These are phyloP conservation scores for Leccinellum rugosiceps DNA, from an alignment of 768 basidiomycete genomes.

Conservation along the genomic window DNA sequence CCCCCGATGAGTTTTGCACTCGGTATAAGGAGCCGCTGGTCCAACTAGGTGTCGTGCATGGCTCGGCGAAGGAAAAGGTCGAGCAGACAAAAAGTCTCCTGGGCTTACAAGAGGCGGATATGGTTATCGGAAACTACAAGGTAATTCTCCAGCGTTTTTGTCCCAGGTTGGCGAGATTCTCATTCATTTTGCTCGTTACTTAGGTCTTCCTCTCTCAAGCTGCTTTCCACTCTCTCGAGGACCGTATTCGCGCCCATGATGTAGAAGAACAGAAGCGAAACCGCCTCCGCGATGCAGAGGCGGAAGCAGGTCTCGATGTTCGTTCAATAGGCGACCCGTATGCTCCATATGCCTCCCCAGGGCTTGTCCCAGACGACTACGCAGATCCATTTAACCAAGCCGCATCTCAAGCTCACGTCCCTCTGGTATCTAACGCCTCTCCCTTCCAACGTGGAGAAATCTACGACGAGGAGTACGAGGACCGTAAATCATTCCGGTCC, in stretches of 20 bases:
- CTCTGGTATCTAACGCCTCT: conserved; percentile 80
- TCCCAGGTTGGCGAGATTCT: neutral
- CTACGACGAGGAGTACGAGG: conserved; percentile 79
- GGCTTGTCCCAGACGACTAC: conserved; percentile 41
- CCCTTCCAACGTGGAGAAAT: conserved; percentile 75
- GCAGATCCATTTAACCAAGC: conserved; percentile 48
- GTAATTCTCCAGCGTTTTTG: conserved; percentile 38
- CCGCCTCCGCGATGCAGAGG: conserved; percentile 70
- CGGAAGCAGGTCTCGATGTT: conserved; percentile 62
- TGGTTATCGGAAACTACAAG: conserved; percentile 82
- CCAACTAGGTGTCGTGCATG: conserved; percentile 55
- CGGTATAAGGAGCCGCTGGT: conserved; percentile 72
- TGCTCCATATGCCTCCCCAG: conserved; percentile 67
- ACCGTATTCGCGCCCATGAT: conserved; percentile 78
- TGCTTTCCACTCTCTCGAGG: conserved; percentile 87
- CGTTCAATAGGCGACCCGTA: conserved; percentile 65
- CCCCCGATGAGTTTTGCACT: conserved; percentile 80
- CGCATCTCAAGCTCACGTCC: conserved; percentile 68
- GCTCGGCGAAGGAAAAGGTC: conserved; percentile 55
- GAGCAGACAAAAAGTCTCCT: conserved; percentile 56
- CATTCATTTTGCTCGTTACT: neutral
- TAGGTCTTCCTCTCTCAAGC: conserved; percentile 86
- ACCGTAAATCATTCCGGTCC: conserved; percentile 66
- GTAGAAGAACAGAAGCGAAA: conserved; percentile 85
- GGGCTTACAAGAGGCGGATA: conserved; percentile 61